A percentile compares a stretch with the other conserved stretches of the same genome.
Conservation (phyloP, 176 grass and related monocot genomes). For the Secale cereale region DNA sequence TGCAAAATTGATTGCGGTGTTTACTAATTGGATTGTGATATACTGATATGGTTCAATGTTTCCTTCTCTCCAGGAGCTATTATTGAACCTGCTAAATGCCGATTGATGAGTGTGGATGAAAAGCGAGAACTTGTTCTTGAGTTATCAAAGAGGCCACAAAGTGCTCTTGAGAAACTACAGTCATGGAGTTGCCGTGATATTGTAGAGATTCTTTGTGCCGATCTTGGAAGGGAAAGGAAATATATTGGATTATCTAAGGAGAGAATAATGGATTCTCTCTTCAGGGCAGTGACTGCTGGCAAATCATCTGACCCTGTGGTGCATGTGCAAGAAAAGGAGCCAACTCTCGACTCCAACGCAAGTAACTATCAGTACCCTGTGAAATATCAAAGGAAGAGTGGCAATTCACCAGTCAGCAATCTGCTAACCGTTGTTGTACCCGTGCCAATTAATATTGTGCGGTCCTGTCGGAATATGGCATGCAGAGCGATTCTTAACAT, state of each 20-base stretch:
- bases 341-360: too few species aligned
- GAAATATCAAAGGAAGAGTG: constrained; percentile 8
- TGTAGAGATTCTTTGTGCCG: constrained; percentile 92
- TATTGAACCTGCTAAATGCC: constrained; percentile 48
- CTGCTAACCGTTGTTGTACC: constrained; percentile 31
- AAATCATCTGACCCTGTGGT: constrained; percentile 43
- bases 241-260: constrained; percentile 95
- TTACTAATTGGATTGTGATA: background rate
- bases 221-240: constrained; percentile 92
- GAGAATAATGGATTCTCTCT: constrained; percentile 88
- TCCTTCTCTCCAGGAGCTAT: constrained; percentile 44
- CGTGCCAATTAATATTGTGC: constrained; percentile 31
- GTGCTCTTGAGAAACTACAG: constrained; percentile 73
- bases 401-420: constrained; percentile 56
- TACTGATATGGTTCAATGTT: constrained; percentile 2
- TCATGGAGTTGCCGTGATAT: constrained; percentile 85
- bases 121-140: constrained; percentile 61
- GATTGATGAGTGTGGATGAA: too few species aligned
- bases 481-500: constrained; percentile 66
- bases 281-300: constrained; percentile 55
- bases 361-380: too few species aligned
- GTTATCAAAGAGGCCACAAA: constrained; percentile 71
- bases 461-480: constrained; percentile 76
- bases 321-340: too few species aligned
- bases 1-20: background rate